phyloP scores from a whole-genome alignment of 495 filamentous ascomycete genomes.

The Neurospora sp. region DNA sequence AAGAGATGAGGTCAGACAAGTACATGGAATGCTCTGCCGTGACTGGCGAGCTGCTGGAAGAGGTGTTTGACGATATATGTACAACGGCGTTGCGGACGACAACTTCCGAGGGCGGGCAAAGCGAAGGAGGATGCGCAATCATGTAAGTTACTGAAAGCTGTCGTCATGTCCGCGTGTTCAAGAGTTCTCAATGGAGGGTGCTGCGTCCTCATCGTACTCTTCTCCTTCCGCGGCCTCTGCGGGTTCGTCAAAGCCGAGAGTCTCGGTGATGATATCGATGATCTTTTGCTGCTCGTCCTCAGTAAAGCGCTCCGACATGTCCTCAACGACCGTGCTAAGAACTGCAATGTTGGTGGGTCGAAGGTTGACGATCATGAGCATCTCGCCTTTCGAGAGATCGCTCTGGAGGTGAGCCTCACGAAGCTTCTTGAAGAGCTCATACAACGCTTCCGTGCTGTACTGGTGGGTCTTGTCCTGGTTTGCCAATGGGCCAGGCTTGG shows the following conservation, averaged over 20 bases:
- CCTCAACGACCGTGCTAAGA: slow-evolving; percentile 34
- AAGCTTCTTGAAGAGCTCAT: slow-evolving; percentile 27
- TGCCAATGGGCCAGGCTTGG: slow-evolving; percentile 30
- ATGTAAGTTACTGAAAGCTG: slow-evolving; percentile 16
- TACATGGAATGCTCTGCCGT: slow-evolving; percentile 87
- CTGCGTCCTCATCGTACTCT: slow-evolving; percentile 15
- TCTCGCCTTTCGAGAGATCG: slow-evolving; percentile 36
- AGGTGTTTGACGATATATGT: slow-evolving; percentile 71
- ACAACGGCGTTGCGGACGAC: slow-evolving; percentile 55
- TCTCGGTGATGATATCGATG: slow-evolving; percentile 30
- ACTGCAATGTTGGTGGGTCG: slow-evolving; percentile 26
- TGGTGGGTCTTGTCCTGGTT: slow-evolving; percentile 30
- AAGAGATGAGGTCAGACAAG: slow-evolving; percentile 73
- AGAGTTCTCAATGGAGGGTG: slow-evolving; percentile 20
- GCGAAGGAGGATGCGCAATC: slow-evolving; percentile 30
- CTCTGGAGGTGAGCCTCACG: slow-evolving; percentile 18
- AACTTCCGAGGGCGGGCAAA: slow-evolving; percentile 33
- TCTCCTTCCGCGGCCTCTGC: slow-evolving; percentile 8
- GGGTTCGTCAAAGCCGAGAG: slow-evolving; percentile 28
- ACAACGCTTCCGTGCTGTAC: slow-evolving; percentile 23
- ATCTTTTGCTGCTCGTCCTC: slow-evolving; percentile 33
- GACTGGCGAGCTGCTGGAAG: slow-evolving; percentile 68
- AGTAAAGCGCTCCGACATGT: slow-evolving; percentile 35
- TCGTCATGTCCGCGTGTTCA: slow-evolving; percentile 13
- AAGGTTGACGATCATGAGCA: slow-evolving; percentile 36